Evolutionary conservation across 805 yeast species (phyloP).

Genomic region (Groenewaldozyma salmanticensis): DNA sequence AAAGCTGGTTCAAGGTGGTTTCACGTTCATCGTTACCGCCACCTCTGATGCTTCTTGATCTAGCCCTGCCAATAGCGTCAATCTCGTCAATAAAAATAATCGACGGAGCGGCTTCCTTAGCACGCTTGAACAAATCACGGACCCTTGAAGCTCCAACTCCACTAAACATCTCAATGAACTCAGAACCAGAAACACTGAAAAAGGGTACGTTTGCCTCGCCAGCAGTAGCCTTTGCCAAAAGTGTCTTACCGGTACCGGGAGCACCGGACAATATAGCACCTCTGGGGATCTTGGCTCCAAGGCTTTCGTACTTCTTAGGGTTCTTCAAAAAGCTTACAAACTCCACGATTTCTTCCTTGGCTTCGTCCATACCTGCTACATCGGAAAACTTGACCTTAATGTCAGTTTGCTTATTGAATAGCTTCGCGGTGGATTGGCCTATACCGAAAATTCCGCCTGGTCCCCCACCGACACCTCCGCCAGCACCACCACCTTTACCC

Average conservation of each 20-base stretch:
- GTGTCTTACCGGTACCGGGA: slow-evolving; percentile 95
- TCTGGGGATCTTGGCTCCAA: slow-evolving; percentile 92
- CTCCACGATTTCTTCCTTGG: slow-evolving; percentile 92
- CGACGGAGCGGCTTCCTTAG: slow-evolving; percentile 82
- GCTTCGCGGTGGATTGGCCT: slow-evolving; percentile 70
- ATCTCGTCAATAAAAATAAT: slow-evolving; percentile 90
- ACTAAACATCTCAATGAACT: slow-evolving; percentile 93
- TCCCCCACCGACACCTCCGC: slow-evolving; percentile 43
- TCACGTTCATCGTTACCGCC: slow-evolving; percentile 84
- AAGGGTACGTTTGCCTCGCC: slow-evolving; percentile 96
- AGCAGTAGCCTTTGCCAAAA: slow-evolving; percentile 89
- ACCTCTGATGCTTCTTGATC: slow-evolving; percentile 67
- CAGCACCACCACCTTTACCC: slow-evolving; percentile 30
- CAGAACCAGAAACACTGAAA: slow-evolving; percentile 85
- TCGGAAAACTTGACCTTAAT: slow-evolving; percentile 76
- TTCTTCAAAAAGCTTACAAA: slow-evolving; percentile 82
- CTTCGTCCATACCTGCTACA: slow-evolving; percentile 93
- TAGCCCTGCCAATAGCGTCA: slow-evolving; percentile 94
- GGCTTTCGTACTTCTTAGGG: slow-evolving; percentile 71
- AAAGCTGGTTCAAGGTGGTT: slow-evolving; percentile 79
- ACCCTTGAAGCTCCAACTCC: slow-evolving; percentile 96
- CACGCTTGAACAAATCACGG: slow-evolving; percentile 83
- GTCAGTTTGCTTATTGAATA: slow-evolving; percentile 74
- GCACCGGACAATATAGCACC: slow-evolving; percentile 94
- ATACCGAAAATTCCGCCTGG: slow-evolving; percentile 64